phyloP scores from a whole-genome alignment of 2,329 filamentous ascomycete genomes.

The Didymella glomerata region DNA sequence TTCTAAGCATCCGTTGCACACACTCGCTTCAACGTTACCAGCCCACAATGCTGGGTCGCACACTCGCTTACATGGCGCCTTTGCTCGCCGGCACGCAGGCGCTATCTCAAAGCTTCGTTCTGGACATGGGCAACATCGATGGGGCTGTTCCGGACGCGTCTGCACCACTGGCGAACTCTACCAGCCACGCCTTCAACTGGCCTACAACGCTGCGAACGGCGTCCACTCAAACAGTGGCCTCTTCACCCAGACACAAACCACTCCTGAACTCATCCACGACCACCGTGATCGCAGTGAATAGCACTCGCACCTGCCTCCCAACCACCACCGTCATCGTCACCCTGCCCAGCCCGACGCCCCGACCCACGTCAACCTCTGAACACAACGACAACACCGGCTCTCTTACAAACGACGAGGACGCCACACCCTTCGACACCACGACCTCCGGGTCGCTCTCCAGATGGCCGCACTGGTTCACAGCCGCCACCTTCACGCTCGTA shows the following conservation, averaged over 20 bases:
- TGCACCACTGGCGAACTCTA: neutral
- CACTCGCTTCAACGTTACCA: slow-evolving; percentile 4
- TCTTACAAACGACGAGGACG: neutral
- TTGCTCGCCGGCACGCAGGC: neutral
- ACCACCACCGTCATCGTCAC: slow-evolving; percentile 9
- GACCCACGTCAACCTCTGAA: neutral
- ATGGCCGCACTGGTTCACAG: slow-evolving; percentile 20
- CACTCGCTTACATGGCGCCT: neutral
- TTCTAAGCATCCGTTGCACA: neutral
- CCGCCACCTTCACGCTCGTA: slow-evolving; percentile 26
- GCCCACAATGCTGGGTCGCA: slow-evolving; percentile 4
- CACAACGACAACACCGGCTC: neutral
- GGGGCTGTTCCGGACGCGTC: neutral
- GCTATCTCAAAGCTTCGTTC: slow-evolving; percentile 9
- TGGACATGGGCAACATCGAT: slow-evolving; percentile 9
- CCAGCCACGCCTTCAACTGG: neutral
- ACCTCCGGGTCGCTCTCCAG: slow-evolving; percentile 1
- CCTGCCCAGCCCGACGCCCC: slow-evolving; percentile 3
- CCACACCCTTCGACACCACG: slow-evolving; percentile 2
- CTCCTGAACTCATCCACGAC: neutral
- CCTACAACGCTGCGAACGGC: neutral
- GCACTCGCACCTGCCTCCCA: neutral
- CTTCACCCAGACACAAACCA: neutral
- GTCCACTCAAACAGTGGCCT: neutral
- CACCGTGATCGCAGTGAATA: neutral